Evolutionary conservation across 768 basidiomycete species (phyloP).

Genomic region (Omphalotus guepiniiformis): DNA sequence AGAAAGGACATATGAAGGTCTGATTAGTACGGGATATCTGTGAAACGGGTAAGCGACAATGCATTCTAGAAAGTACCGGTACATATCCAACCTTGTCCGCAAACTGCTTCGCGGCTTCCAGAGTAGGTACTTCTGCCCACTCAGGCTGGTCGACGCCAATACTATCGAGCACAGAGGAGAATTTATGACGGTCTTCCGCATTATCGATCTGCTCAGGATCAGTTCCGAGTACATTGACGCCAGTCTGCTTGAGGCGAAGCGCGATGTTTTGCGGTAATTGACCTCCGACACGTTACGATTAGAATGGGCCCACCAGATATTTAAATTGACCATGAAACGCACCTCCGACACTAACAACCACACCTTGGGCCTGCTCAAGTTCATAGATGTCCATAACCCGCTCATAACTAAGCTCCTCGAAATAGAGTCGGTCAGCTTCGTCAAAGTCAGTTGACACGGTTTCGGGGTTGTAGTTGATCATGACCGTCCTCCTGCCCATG

Average conservation of each 20-base stretch:
- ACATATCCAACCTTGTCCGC: conserved; percentile 77
- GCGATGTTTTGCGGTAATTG: conserved; percentile 99
- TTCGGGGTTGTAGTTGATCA: conserved; percentile 99
- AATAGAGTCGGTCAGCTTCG: conserved; percentile 98
- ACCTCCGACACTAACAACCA: conserved; percentile 97
- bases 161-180: conserved; percentile 92
- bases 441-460: conserved; percentile 99
- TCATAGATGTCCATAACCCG: conserved; percentile 99
- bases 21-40: conserved; percentile 95
- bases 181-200: conserved; percentile 98
- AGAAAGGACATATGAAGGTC: conserved; percentile 97
- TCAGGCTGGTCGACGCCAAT: conserved; percentile 96
- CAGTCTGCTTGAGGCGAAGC: conserved; percentile 84
- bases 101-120: conserved; percentile 90
- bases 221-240: conserved; percentile 93
- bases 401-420: conserved; percentile 97
- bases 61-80: neutral
- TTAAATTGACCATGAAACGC: conserved; percentile 20
- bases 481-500: conserved; percentile 93
- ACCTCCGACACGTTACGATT: conserved; percentile 38
- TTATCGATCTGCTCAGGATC: conserved; percentile 94
- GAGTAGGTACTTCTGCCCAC: conserved; percentile 87
- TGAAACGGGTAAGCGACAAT: conserved; percentile 4
- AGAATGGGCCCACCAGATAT: conserved; percentile 4
- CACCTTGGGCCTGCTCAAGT: conserved; percentile 87